Evolutionary conservation across 139 green algal genomes (phyloP).

Genomic region (Edaphochlamys debaryana): DNA sequence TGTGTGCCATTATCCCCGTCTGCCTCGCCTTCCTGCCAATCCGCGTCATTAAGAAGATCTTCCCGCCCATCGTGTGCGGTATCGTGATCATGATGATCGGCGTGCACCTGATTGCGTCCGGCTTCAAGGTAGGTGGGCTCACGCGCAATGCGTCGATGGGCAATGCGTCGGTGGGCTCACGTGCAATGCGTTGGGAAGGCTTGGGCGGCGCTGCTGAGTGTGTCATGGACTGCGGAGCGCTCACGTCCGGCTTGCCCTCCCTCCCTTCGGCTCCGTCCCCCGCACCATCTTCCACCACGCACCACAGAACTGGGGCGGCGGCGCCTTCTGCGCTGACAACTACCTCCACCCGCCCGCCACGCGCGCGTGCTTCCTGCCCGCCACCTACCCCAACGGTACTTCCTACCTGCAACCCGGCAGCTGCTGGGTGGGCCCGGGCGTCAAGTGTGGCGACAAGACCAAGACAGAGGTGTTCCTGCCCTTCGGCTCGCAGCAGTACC

Average conservation of each 20-base stretch:
- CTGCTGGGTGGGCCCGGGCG: constrained; percentile 10
- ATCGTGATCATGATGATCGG: constrained; percentile 79
- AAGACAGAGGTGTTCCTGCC: no score
- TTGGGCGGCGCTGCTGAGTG: no score
- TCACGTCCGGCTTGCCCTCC: no score
- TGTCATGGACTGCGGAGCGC: no score
- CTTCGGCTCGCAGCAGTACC: constrained; percentile 68
- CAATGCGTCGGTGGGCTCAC: no score
- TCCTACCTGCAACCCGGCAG: not conserved
- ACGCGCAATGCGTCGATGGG: no score
- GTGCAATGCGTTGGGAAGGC: no score
- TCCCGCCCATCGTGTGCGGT: constrained; percentile 76
- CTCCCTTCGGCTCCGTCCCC: no score
- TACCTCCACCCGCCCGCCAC: constrained; percentile 32
- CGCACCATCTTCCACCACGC: no score
- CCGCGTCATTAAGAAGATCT: constrained; percentile 56
- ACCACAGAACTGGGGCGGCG: constrained; percentile 73
- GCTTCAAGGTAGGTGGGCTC: constrained; percentile 64
- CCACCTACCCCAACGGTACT: constrained; percentile 33
- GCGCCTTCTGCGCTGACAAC: constrained; percentile 78
- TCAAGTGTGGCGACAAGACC: constrained; percentile 56
- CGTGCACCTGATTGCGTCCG: constrained; percentile 60
- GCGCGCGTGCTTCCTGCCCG: not conserved
- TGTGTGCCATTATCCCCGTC: constrained; percentile 66
- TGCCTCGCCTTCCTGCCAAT: constrained; percentile 75